Conservation (phyloP, 495 filamentous ascomycete species). For the Penicillium roqueforti region DNA sequence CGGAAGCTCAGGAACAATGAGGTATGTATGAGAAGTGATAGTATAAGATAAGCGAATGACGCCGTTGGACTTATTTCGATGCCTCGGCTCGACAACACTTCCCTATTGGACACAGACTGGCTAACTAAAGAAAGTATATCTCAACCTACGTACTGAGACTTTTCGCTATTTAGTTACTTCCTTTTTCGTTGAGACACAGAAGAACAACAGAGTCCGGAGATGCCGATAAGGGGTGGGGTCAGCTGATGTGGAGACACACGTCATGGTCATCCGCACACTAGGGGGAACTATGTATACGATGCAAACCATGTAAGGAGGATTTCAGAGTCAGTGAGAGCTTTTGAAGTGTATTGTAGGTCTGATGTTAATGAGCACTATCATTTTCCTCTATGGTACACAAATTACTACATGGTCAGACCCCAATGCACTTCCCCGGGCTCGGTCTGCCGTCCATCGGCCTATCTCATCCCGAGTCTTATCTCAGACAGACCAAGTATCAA, state of each 20-base stretch:
- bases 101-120: not conserved
- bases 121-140: not conserved
- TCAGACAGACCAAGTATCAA: conserved; percentile 22
- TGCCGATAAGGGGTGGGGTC: conserved; percentile 10
- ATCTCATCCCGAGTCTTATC: conserved; percentile 12
- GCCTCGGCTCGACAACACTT: not conserved
- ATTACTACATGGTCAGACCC: conserved; percentile 24
- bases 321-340: not conserved
- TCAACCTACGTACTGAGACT: not conserved
- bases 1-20: conserved; percentile 10
- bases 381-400: conserved; percentile 32
- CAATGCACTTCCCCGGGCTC: conserved; percentile 13
- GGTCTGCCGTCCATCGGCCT: conserved; percentile 13
- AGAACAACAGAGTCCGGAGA: conserved; percentile 2
- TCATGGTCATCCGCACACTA: conserved; percentile 6
- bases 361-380: conserved; percentile 17
- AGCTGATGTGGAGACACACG: conserved; percentile 7
- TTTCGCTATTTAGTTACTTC: not conserved
- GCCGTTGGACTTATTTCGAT: not conserved
- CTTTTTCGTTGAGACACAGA: not conserved
- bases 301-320: not conserved
- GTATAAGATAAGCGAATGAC: conserved; percentile 3
- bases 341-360: not conserved
- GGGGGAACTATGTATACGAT: not conserved
- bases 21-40: conserved; percentile 9